A percentile compares a stretch with the other conserved stretches of the same genome.
These are phyloP conservation scores for Saccharomyces hybrid DNA, from an alignment of 1,139 yeast genomes.

Conservation along the genomic window DNA sequence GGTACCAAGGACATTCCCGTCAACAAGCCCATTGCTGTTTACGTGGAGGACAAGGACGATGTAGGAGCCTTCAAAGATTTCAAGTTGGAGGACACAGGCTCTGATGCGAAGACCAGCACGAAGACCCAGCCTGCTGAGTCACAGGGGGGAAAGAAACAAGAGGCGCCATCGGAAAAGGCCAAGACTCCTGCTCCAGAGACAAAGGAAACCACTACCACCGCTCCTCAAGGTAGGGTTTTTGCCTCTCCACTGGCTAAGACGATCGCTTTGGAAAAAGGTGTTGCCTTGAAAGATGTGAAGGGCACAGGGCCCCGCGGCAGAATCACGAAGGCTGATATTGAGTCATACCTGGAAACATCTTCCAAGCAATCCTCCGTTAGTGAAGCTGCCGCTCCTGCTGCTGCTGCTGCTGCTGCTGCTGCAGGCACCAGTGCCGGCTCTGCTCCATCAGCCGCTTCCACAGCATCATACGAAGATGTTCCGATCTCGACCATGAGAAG, in stretches of 20 bases:
- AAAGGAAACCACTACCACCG: conserved; percentile 18
- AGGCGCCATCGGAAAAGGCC: conserved; percentile 2
- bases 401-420: conserved; percentile 25
- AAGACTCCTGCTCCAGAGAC: neutral
- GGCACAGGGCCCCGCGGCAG: conserved; percentile 97
- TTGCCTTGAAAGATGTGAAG: conserved; percentile 72
- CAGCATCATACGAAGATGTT: conserved; percentile 64
- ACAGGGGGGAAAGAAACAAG: conserved; percentile 16
- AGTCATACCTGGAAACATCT: conserved; percentile 43
- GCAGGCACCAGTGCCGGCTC: conserved; percentile 15
- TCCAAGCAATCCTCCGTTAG: conserved; percentile 23
- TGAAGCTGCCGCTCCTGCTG: conserved; percentile 38
- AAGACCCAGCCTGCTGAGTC: conserved; percentile 2
- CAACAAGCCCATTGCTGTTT: conserved; percentile 93
- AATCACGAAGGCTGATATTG: conserved; percentile 85
- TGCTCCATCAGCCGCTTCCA: conserved; percentile 45
- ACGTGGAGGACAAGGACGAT: conserved; percentile 79
- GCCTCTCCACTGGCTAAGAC: conserved; percentile 96
- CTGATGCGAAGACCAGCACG: neutral
- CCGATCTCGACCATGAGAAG: conserved; percentile 91
- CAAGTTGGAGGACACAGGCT: conserved; percentile 74
- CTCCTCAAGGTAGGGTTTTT: conserved; percentile 58
- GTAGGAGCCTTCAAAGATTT: conserved; percentile 83
- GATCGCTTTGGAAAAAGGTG: conserved; percentile 87
- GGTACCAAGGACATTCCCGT: conserved; percentile 90